Conservation (phyloP, 345 rosid species). For the Luvunga scandens region DNA sequence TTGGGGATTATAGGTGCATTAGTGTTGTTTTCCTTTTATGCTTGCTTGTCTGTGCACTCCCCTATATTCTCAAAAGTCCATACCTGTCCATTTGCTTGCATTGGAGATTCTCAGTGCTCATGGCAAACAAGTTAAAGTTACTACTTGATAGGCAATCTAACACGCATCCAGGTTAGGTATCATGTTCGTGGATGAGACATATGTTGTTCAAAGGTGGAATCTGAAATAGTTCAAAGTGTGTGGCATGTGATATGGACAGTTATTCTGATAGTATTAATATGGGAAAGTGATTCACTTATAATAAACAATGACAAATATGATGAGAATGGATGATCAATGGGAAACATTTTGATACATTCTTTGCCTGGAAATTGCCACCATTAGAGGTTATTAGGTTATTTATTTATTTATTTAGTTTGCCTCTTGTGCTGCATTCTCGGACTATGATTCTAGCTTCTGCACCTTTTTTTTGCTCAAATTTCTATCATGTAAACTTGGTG, state of each 20-base stretch:
- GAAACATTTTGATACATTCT: background rate
- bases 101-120: background rate
- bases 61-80: background rate
- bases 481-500: background rate
- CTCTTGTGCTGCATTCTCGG: background rate
- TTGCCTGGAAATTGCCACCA: background rate
- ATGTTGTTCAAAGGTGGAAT: background rate
- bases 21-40: background rate
- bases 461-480: constrained; percentile 1
- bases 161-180: background rate
- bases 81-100: background rate
- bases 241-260: background rate
- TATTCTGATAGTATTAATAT: background rate
- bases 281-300: background rate
- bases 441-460: background rate
- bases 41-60: background rate
- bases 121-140: background rate
- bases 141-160: background rate
- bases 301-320: background rate
- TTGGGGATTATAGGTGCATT: background rate
- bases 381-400: background rate
- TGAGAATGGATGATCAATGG: background rate
- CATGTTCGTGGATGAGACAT: background rate
- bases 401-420: background rate
- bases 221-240: background rate